Conservation (phyloP, 2,329 filamentous ascomycete species). For the Fusarium sp. region DNA sequence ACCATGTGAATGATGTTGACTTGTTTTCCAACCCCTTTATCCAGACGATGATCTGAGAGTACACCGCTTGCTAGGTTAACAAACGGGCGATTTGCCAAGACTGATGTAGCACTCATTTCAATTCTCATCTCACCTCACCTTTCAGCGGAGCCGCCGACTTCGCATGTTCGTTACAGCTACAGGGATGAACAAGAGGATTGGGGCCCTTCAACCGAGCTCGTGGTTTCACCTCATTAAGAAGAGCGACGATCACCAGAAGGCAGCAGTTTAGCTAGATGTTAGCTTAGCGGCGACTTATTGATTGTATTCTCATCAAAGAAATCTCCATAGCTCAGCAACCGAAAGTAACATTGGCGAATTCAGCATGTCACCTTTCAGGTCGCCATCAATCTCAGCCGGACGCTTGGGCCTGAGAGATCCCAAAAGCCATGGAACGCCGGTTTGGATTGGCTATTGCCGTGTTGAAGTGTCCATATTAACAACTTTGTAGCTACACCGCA, state of each 20-base stretch:
- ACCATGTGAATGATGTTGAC: conserved; percentile 8
- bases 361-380: conserved; percentile 31
- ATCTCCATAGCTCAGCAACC: conserved; percentile 32
- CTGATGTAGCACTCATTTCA: conserved; percentile 25
- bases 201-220: conserved; percentile 31
- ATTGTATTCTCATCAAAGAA: conserved; percentile 20
- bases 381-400: conserved; percentile 23
- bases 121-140: conserved; percentile 29
- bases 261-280: conserved; percentile 21
- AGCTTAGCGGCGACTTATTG: conserved; percentile 14
- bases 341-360: conserved; percentile 31
- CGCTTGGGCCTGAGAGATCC: conserved; percentile 29
- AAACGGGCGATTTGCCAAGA: conserved; percentile 33
- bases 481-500: conserved; percentile 24
- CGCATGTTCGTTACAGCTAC: conserved; percentile 19
- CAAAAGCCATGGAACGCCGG: conserved; percentile 13
- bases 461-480: neutral
- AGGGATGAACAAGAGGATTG: conserved; percentile 22
- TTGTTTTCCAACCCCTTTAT: conserved; percentile 24
- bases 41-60: neutral
- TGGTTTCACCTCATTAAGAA: conserved; percentile 35
- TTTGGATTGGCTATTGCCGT: neutral
- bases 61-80: conserved; percentile 8
- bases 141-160: conserved; percentile 21
- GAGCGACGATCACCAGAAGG: conserved; percentile 31